phyloP scores from a whole-genome alignment of 192 early-diverging fungal species.

The Oehlia diaphana region DNA sequence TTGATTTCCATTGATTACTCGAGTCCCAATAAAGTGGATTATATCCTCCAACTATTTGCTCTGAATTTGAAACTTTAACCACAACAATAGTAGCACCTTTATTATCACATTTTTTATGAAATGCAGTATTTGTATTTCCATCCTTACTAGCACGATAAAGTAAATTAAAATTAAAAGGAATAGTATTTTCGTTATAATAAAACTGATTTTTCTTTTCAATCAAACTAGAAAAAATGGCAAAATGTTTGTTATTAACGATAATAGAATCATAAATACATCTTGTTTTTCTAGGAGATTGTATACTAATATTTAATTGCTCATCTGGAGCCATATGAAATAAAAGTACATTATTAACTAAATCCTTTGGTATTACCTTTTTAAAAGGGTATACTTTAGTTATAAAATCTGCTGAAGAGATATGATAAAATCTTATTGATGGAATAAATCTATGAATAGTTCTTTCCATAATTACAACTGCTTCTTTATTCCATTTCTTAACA shows the following conservation, averaged over 20 bases:
- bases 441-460: too few species aligned
- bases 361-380: not conserved
- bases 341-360: not conserved
- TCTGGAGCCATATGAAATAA: not conserved
- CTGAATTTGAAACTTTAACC: not conserved
- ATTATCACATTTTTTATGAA: not conserved
- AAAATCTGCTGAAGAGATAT: not conserved
- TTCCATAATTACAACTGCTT: not conserved
- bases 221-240: not conserved
- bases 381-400: not conserved
- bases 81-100: not conserved
- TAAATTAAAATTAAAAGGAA: not conserved
- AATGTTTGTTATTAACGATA: not conserved
- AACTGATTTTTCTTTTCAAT: not conserved
- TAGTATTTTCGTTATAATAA: not conserved
- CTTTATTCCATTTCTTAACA: not conserved
- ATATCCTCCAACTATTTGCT: constrained; percentile 11
- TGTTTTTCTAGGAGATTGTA: not conserved
- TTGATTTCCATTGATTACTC: too few species aligned
- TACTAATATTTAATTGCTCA: not conserved
- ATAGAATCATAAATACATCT: not conserved
- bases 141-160: constrained; percentile 3
- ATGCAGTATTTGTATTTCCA: not conserved
- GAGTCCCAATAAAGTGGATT: not conserved
- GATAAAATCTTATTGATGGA: too few species aligned